Evolutionary conservation across 1,284 basidiomycete species (phyloP).

Genomic region (Ceratobasidium sp.): DNA sequence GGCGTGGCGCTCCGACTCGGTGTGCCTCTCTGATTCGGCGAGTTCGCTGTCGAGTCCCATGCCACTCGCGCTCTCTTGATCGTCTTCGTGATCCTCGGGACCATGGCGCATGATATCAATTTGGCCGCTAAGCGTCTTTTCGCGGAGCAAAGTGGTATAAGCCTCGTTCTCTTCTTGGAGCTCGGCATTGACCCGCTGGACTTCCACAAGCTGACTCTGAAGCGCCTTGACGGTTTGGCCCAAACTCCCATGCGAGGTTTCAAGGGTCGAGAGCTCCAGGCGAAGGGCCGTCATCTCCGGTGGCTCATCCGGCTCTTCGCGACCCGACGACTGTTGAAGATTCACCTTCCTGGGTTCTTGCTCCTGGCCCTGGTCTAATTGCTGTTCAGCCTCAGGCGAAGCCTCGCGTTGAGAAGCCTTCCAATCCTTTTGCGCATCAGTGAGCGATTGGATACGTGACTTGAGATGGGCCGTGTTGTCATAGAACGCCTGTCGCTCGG

Average conservation of each 20-base stretch:
- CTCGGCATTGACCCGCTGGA: slow-evolving; percentile 80
- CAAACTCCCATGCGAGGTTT: slow-evolving; percentile 77
- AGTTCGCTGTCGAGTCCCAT: slow-evolving; percentile 38
- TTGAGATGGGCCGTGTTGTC: slow-evolving; percentile 88
- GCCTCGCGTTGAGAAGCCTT: slow-evolving; percentile 7
- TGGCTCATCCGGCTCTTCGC: slow-evolving; percentile 73
- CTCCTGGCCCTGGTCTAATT: slow-evolving; percentile 24
- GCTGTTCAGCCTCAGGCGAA: slow-evolving; percentile 5
- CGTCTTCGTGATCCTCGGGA: slow-evolving; percentile 57
- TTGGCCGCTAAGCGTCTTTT: slow-evolving; percentile 86
- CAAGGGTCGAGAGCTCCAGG: slow-evolving; percentile 79
- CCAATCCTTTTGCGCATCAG: slow-evolving; percentile 62
- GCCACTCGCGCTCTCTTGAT: slow-evolving; percentile 41
- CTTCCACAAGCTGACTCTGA: slow-evolving; percentile 75
- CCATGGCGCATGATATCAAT: slow-evolving; percentile 68
- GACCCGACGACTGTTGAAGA: slow-evolving; percentile 50
- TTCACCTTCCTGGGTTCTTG: slow-evolving; percentile 49
- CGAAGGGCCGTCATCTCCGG: slow-evolving; percentile 82
- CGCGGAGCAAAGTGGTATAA: slow-evolving; percentile 88
- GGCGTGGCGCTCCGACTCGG: slow-evolving; percentile 44
- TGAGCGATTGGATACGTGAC: slow-evolving; percentile 80
- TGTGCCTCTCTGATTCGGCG: slow-evolving; percentile 44
- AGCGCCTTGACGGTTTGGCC: slow-evolving; percentile 78
- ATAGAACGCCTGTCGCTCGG: slow-evolving; percentile 83
- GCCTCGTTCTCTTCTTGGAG: slow-evolving; percentile 89